phyloP scores from a whole-genome alignment of 805 yeast species.

The Grigorovia yakushimaensis region DNA sequence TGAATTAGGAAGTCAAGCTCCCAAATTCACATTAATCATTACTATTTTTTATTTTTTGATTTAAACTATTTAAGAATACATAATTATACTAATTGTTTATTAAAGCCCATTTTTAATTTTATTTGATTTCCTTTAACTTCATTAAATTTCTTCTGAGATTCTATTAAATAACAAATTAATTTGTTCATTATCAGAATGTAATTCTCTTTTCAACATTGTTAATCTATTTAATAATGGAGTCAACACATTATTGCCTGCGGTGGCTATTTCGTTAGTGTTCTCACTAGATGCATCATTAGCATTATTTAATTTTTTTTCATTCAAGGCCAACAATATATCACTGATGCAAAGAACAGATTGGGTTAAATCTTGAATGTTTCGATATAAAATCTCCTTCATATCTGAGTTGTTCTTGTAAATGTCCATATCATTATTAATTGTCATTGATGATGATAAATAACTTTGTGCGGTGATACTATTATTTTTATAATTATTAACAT shows the following conservation, averaged over 20 bases:
- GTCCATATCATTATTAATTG: background rate
- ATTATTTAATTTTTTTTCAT: background rate
- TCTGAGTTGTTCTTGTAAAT: background rate
- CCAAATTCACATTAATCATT: no score
- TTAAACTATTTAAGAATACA: background rate
- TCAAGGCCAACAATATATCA: conserved; percentile 1
- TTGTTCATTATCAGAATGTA: background rate
- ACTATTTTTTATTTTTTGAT: background rate
- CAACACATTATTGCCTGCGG: background rate
- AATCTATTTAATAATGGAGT: background rate
- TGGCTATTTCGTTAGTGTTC: background rate
- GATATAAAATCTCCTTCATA: background rate
- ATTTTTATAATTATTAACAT: background rate
- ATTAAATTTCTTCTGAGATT: background rate
- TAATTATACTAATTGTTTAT: background rate
- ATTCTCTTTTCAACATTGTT: background rate
- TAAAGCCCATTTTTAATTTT: background rate
- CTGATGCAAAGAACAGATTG: conserved; percentile 2
- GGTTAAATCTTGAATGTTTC: conserved; percentile 1
- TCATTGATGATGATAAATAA: background rate
- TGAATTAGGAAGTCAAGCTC: no score
- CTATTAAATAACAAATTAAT: background rate
- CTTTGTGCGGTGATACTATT: background rate
- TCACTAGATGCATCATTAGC: background rate
- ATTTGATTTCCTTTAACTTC: background rate